Base-by-base conservation (phyloP, 495 filamentous ascomycete genomes). In the Neurospora sp. region DNA sequence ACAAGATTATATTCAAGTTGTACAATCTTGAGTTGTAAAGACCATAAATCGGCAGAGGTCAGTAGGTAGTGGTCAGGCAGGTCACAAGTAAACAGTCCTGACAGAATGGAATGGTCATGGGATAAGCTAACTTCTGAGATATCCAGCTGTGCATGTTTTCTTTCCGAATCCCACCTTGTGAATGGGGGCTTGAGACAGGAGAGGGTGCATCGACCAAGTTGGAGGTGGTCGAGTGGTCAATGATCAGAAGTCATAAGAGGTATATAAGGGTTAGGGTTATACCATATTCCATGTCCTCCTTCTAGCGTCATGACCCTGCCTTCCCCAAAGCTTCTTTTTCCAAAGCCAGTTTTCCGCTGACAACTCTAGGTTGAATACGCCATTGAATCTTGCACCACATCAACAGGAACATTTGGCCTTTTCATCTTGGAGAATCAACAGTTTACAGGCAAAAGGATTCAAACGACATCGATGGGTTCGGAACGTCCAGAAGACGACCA, bases 381-480 rank as follows among this genome's bases (percentile, higher is more conserved):
- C 53, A 8, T 61, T 35, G 53, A 3, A 12, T 61, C 22, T 3
- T 3, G 6, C 27, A 0, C 14, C 6, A 17, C 6, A 35, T 35
- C 12, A 12, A 17, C 4, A 31, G 27, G 3, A 17, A 16, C 0
- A 17, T 3, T 8, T 6, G 22, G 27, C 1, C 6, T 35, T 7
- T 14, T 35, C 6, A 65, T 12, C 0, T 17, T 8, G 17, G 8
- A 37, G 0, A 17, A 8, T 8, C 48, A 27, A 61, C 12, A 22
- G n/a, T 8, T n/a, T 31, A 61, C 22, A 31, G 16, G 6, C 4
- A n/a, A 42, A 37, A 10, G 16, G 17, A 48, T 45, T 40, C 17
- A 31, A 53, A 38, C 14, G 8, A n/a, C 40, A 40, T 39, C 41
- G 37, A 81, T 81, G 79, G 75, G 65, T 68, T 70, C 76, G 39